phyloP scores from a whole-genome alignment of 2,329 filamentous ascomycete genomes.

The Talaromyces sp. region DNA sequence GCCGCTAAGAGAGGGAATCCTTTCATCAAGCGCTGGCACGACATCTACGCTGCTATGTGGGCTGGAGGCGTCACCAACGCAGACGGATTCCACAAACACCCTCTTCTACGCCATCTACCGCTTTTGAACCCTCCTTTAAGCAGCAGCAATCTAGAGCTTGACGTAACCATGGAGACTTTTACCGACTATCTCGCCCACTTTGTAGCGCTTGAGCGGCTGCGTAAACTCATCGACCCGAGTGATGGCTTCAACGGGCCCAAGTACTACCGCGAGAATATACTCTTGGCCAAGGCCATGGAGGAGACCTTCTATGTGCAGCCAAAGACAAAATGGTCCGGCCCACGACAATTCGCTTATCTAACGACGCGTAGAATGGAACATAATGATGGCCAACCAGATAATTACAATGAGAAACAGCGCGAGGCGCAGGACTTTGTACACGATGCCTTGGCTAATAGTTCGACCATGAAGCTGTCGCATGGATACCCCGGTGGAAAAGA shows the following conservation, averaged over 20 bases:
- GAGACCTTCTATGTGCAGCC: neutral
- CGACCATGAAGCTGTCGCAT: neutral
- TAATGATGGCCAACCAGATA: neutral
- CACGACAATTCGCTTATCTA: neutral
- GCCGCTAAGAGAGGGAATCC: neutral
- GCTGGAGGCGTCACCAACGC: neutral
- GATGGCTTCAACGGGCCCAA: slow-evolving; percentile 3
- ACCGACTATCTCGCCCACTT: neutral
- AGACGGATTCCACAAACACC: neutral
- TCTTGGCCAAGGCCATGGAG: slow-evolving; percentile 1
- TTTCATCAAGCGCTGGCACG: neutral
- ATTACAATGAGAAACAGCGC: neutral
- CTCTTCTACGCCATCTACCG: neutral
- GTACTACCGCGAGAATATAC: slow-evolving; percentile 1
- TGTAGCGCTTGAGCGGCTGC: slow-evolving; percentile 18
- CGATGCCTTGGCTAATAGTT: neutral
- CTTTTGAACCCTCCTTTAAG: neutral
- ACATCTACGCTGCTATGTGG: neutral
- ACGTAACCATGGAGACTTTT: neutral
- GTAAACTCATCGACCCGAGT: neutral
- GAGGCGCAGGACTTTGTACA: neutral
- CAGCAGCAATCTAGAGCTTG: neutral
- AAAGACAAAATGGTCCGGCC: neutral
- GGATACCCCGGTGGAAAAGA: neutral
- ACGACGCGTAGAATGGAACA: neutral